Conservation (phyloP, 768 basidiomycete species). For the Pleurotus cornucopiae region DNA sequence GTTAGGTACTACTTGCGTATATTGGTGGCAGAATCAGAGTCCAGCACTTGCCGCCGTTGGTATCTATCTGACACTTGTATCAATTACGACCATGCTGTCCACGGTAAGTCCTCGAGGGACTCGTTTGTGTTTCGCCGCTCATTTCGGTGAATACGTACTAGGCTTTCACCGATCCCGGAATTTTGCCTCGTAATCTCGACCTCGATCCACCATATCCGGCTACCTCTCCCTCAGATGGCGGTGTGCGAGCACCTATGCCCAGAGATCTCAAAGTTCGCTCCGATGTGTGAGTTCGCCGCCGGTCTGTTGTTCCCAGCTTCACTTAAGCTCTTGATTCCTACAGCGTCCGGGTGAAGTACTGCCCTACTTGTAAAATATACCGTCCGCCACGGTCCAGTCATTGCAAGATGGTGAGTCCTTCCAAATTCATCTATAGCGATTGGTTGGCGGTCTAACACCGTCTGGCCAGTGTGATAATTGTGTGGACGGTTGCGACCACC, state of each 20-base stretch:
- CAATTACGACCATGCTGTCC: constrained; percentile 70
- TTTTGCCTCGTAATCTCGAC: constrained; percentile 85
- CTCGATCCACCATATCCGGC: constrained; percentile 76
- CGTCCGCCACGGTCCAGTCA: constrained; percentile 93
- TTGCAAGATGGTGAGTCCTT: constrained; percentile 79
- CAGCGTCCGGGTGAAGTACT: constrained; percentile 91
- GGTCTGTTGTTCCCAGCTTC: background rate
- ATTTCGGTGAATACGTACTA: constrained; percentile 20
- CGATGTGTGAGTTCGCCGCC: constrained; percentile 56
- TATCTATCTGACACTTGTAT: constrained; percentile 53
- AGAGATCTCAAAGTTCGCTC: constrained; percentile 76
- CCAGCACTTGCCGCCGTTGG: constrained; percentile 59
- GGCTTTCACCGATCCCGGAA: constrained; percentile 84
- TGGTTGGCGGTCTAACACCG: background rate
- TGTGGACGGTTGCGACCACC: constrained; percentile 92
- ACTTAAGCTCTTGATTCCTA: constrained; percentile 2
- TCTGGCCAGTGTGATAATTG: constrained; percentile 88
- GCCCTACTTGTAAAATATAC: constrained; percentile 88
- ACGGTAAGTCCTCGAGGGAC: constrained; percentile 46
- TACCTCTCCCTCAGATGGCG: constrained; percentile 59
- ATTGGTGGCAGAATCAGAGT: constrained; percentile 83
- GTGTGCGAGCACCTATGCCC: constrained; percentile 62
- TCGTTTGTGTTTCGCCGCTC: constrained; percentile 1
- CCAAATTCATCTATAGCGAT: background rate
- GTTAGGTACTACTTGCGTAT: constrained; percentile 85